Evolutionary conservation across 1,284 basidiomycete genomes (phyloP).

Genomic region (Melampsora americana): DNA sequence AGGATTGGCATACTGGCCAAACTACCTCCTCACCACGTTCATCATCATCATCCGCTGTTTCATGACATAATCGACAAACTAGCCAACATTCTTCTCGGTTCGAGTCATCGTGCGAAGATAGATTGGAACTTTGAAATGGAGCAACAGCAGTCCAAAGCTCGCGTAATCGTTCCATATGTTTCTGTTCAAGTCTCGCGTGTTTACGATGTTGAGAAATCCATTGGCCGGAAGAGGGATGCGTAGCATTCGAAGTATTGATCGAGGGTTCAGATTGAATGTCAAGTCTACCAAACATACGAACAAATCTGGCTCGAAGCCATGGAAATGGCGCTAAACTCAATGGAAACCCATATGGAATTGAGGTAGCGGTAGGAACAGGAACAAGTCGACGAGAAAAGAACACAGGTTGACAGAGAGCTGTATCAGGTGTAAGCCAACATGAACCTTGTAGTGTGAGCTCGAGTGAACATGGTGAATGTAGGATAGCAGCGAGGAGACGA

Average conservation of each 20-base stretch:
- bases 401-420: slow-evolving; percentile 30
- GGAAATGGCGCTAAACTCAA: slow-evolving; percentile 30
- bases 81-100: slow-evolving; percentile 19
- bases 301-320: slow-evolving; percentile 20
- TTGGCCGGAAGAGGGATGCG: not conserved
- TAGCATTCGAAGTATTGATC: not conserved
- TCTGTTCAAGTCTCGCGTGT: slow-evolving; percentile 9
- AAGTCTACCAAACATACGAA: slow-evolving; percentile 24
- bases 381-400: slow-evolving; percentile 21
- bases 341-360: slow-evolving; percentile 22
- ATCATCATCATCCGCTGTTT: not conserved
- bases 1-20: slow-evolving; percentile 28
- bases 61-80: slow-evolving; percentile 17
- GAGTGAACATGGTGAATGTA: slow-evolving; percentile 5
- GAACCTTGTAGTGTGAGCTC: slow-evolving; percentile 8
- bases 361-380: slow-evolving; percentile 11
- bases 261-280: slow-evolving; percentile 4
- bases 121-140: slow-evolving; percentile 17
- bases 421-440: slow-evolving; percentile 16
- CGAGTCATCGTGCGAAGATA: not conserved
- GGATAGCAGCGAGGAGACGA: slow-evolving; percentile 24
- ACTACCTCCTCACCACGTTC: slow-evolving; percentile 14
- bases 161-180: slow-evolving; percentile 20
- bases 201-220: slow-evolving; percentile 31
- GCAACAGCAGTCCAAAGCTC: slow-evolving; percentile 15